These are phyloP conservation scores for Farysia itapuensis DNA, from an alignment of 1,284 basidiomycete genomes.

Conservation along the genomic window DNA sequence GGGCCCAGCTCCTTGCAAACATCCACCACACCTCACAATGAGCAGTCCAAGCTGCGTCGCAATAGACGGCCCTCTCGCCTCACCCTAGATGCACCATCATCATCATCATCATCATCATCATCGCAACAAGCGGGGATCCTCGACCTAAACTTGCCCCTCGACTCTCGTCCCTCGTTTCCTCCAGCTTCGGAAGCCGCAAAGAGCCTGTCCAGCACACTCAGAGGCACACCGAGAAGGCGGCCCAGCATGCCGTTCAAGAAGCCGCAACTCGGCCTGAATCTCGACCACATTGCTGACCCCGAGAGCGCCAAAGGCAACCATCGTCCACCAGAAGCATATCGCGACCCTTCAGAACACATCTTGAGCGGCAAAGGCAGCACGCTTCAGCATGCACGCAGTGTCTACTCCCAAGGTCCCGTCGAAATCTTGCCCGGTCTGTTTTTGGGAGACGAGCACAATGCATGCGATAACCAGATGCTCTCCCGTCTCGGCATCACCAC, in stretches of 20 bases:
- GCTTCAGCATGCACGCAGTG: conserved; percentile 49
- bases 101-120: no score
- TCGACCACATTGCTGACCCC: conserved; percentile 4
- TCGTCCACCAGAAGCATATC: conserved; percentile 41
- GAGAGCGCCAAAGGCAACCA: conserved; percentile 17
- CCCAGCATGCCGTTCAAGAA: conserved; percentile 50
- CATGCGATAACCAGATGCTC: conserved; percentile 73
- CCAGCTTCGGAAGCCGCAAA: conserved; percentile 36
- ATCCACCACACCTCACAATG: no score
- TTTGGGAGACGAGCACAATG: conserved; percentile 92
- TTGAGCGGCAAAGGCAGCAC: conserved; percentile 52
- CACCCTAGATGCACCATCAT: no score
- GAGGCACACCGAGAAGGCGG: conserved; percentile 46
- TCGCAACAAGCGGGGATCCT: no score
- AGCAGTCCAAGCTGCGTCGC: no score
- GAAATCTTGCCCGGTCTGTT: conserved; percentile 86
- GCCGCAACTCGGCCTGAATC: neutral
- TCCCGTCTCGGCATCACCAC: conserved; percentile 74
- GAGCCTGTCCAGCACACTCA: conserved; percentile 46
- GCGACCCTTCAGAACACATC: conserved; percentile 53
- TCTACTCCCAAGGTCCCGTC: conserved; percentile 79
- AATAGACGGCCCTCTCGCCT: no score
- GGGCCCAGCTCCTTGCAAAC: no score
- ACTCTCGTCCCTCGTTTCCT: no score
- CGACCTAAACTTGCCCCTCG: no score